Base-by-base conservation (phyloP, 345 rosid species). In the Eucalyptus tenuipes region DNA sequence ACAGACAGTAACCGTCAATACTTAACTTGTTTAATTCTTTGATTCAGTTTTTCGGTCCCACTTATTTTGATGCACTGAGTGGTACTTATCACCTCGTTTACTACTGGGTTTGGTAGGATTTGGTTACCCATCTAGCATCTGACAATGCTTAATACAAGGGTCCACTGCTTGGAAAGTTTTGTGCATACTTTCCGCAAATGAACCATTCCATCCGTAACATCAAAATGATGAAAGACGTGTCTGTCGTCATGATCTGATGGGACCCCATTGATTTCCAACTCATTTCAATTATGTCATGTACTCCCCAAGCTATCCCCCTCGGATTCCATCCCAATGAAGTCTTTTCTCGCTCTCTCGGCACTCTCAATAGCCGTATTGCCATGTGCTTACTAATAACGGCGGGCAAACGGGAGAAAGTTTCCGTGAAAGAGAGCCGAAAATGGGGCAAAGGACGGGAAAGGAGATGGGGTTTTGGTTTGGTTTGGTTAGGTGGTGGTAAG, bases 1-100 rank as follows among this genome's bases (percentile, higher is more conserved):
- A 61, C 1, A n/a, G n/a, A n/a, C 22, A 17, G 4, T 64, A 29
- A 4, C 8, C 0, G 3, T 13, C 18, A 16, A 17, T 68, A 16
- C 22, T 17, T 31, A 31, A 66, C 22, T 31, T 27, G 4, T 59
- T 0, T 27, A 18, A 18, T 31, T 31, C 6, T 68, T 66, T 68
- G 42, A 33, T 31, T 59, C 16, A 59, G 14, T 29, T 13, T 22
- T 29, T 27, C 8, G 4, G 15, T 59, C 1, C 15, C 68, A 61
- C 68, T 61, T 2, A 61, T 12, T 13, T 61, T 29, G 31, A 61
- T 61, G 68, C 68, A 61, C 33, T n/a, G 31, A 61, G 27, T 27
- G 33, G 33, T 27, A 59, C 66, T 6, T 27, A 11, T 59, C 66
- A 59, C 16, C 6, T 59, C 31, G 27, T 59, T 10, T 52, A 20